Percentiles rank a stretch among this genome's conserved stretches.
Evolutionary conservation across 2,329 filamentous ascomycete genomes (phyloP).

Genomic region (Tolypocladium paradoxum): DNA sequence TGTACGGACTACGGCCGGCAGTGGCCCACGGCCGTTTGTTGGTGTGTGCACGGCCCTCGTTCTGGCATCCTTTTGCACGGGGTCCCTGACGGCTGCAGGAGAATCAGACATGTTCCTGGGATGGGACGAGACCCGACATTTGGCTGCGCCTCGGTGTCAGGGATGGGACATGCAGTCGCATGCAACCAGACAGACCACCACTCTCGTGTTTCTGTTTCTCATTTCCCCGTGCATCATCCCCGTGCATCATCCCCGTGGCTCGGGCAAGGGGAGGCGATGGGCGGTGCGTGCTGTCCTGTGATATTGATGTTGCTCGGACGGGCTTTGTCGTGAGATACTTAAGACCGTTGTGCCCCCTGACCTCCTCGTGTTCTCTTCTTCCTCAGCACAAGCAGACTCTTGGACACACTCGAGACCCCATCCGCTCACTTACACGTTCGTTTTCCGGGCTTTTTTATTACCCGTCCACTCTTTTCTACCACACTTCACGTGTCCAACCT

Average conservation of each 20-base stretch:
- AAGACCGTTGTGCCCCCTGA: constrained; percentile 8
- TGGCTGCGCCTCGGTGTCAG: background rate
- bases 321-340: constrained; percentile 7
- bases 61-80: background rate
- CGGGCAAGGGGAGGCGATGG: background rate
- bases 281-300: background rate
- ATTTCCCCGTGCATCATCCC: constrained; percentile 7
- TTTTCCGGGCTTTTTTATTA: constrained; percentile 8
- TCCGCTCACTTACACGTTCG: constrained; percentile 6
- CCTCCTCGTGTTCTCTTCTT: background rate
- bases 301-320: background rate
- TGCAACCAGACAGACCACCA: background rate
- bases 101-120: constrained; percentile 6
- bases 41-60: constrained; percentile 1
- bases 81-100: constrained; percentile 3
- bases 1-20: background rate
- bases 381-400: constrained; percentile 5
- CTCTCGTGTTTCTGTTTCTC: constrained; percentile 5
- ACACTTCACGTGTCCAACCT: background rate
- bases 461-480: constrained; percentile 12
- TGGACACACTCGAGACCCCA: constrained; percentile 1
- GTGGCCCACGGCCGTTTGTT: background rate
- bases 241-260: constrained; percentile 3
- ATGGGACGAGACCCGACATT: background rate
- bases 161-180: background rate